Evolutionary conservation across 1,139 yeast species (phyloP), one percentile per base, ranked within the genome.

Genomic region (Sugiyamaella xylanicola): DNA sequence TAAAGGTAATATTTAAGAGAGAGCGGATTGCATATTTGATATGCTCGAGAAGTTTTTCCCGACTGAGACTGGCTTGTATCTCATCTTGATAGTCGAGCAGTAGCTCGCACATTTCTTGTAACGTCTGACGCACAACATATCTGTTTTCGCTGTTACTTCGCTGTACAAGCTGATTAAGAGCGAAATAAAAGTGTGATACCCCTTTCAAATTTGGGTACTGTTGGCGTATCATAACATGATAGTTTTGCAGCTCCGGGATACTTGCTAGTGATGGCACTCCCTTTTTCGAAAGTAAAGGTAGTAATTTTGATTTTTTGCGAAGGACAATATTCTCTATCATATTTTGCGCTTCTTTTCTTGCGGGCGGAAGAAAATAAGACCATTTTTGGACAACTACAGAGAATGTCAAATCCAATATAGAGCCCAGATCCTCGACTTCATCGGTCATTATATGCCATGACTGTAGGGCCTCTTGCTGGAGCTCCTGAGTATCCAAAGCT

Each of bases 61-160:
- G 57, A 51, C 56, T 59, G 32, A 59, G 55, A 29, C 60, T 65
- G 8, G 66, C 64, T 57, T 81, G 83, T 53, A 83, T 74, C n/a
- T 74, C 75, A 2, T 68, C 68, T 62, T 83, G 85, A 58, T 78
- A 77, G 9, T 74, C 72, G 4, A 74, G 68, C 25, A 86, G 73
- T 62, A 80, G 83, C 29, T 75, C 74, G 19, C 77, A 74, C 41
- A 91, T 75, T 66, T 91, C 97, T 55, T 78, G 78, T 21, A 93
- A 72, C 0, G 90, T 91, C 65, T 90, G 97, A 49, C 81, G 78
- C 0, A 90, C 90, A 5, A 92, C 90, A 72, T 85, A 85, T 51
- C 80, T 80, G 68, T 91, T 92, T 57, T 86, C 87, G 22, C 86
- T 84, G 47, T 76, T 75, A 53, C 87, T 75, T 48, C 95, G 73